A percentile compares a stretch with the other conserved stretches of the same genome.
These are phyloP conservation scores for Penicillium fuscoglaucum DNA, from an alignment of 2,329 filamentous ascomycete species.

Conservation along the genomic window DNA sequence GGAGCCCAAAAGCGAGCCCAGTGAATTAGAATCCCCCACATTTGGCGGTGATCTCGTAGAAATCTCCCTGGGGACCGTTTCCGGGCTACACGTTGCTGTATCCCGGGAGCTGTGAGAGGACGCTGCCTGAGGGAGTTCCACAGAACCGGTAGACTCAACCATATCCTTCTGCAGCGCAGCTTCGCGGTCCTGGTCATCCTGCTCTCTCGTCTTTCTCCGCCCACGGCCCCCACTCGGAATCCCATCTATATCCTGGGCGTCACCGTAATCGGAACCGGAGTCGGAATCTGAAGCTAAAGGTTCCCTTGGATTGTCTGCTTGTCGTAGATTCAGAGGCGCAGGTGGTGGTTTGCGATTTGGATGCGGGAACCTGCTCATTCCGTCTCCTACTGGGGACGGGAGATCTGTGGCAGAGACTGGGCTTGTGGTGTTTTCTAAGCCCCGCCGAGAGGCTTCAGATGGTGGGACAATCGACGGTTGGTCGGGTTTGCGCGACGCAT, in stretches of 20 bases:
- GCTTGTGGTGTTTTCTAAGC: conserved; percentile 19
- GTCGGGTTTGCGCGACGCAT: background rate
- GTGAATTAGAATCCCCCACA: conserved; percentile 27
- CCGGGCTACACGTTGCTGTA: conserved; percentile 26
- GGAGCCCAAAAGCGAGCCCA: conserved; percentile 37
- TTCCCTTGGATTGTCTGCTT: conserved; percentile 46
- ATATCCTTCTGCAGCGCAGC: conserved; percentile 66
- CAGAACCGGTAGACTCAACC: conserved; percentile 35
- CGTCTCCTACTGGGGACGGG: conserved; percentile 17
- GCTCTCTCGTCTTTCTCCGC: conserved; percentile 78
- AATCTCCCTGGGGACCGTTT: conserved; percentile 56
- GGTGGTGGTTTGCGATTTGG: conserved; percentile 79
- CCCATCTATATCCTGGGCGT: conserved; percentile 69
- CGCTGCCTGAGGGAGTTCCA: background rate
- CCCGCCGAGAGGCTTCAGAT: conserved; percentile 10
- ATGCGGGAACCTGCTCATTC: conserved; percentile 46
- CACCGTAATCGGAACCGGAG: conserved; percentile 81
- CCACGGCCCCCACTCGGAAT: conserved; percentile 64
- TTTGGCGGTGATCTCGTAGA: conserved; percentile 34
- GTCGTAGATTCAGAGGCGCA: conserved; percentile 73
- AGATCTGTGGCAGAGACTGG: conserved; percentile 22
- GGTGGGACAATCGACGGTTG: conserved; percentile 10
- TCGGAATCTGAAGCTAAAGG: conserved; percentile 52
- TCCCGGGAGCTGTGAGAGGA: conserved; percentile 13
- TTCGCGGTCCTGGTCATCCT: conserved; percentile 79